Percentiles rank a stretch among this genome's conserved stretches.
These are phyloP conservation scores for Moricandia arvensis DNA, from an alignment of 345 rosid species.

Conservation along the genomic window DNA sequence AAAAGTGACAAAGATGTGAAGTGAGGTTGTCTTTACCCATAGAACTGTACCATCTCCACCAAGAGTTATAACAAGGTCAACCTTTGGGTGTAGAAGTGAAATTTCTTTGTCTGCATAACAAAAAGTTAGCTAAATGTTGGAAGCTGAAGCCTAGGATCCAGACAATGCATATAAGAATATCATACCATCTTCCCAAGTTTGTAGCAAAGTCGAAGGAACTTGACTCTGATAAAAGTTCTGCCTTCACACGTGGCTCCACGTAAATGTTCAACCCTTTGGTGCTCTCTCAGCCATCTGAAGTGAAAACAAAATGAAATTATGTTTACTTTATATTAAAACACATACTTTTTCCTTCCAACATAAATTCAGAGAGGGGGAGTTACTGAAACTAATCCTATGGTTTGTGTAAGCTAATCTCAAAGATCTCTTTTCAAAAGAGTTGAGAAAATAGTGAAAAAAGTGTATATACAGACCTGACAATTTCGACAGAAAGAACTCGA, in stretches of 20 bases:
- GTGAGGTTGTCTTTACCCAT: not conserved
- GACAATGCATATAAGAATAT: not conserved
- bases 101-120: constrained; percentile 66
- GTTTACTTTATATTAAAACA: constrained; percentile 5
- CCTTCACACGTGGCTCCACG: constrained; percentile 81
- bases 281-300: constrained; percentile 84
- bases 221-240: constrained; percentile 75
- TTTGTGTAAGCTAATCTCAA: not conserved
- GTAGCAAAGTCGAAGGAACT: constrained; percentile 64
- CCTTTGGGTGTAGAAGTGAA: constrained; percentile 64
- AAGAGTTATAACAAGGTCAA: constrained; percentile 93
- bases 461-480: constrained; percentile 68
- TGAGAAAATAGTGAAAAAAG: not conserved
- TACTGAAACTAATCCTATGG: constrained; percentile 2
- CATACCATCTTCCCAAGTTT: constrained; percentile 93
- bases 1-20: not conserved
- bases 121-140: not conserved
- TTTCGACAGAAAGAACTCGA: constrained; percentile 62
- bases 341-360: constrained; percentile 17
- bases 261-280: constrained; percentile 62
- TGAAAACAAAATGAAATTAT: constrained; percentile 19
- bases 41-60: constrained; percentile 98
- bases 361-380: not conserved
- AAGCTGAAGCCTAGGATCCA: not conserved
- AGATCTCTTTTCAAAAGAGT: not conserved